A percentile compares a stretch with the other conserved stretches of the same genome.
Evolutionary conservation across 2,329 filamentous ascomycete genomes (phyloP).

Genomic region (Tolypocladium cylindrosporum): DNA sequence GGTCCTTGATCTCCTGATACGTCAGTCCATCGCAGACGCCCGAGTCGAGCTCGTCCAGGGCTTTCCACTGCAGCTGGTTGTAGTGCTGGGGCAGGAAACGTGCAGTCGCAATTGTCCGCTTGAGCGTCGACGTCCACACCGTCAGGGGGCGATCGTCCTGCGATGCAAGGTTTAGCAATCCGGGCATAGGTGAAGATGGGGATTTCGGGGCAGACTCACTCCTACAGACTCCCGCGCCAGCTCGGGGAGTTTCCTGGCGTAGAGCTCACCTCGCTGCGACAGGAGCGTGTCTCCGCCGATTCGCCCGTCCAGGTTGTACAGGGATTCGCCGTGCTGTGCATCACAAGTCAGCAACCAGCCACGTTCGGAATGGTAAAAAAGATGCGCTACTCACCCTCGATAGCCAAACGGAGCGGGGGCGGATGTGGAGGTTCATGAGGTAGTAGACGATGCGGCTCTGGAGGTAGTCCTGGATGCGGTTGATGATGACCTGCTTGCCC

Average conservation of each 20-base stretch:
- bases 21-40: slow-evolving; percentile 95
- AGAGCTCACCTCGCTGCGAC: slow-evolving; percentile 77
- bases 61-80: slow-evolving; percentile 97
- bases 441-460: slow-evolving; percentile 97
- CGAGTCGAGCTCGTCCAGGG: slow-evolving; percentile 90
- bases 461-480: slow-evolving; percentile 91
- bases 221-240: slow-evolving; percentile 80
- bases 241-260: slow-evolving; percentile 74
- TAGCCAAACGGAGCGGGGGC: slow-evolving; percentile 90
- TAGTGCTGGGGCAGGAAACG: slow-evolving; percentile 71
- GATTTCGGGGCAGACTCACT: slow-evolving; percentile 38
- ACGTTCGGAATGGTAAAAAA: neutral
- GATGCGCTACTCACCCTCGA: slow-evolving; percentile 57
- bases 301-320: slow-evolving; percentile 80
- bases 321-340: slow-evolving; percentile 77
- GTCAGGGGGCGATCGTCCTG: slow-evolving; percentile 51
- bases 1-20: slow-evolving; percentile 86
- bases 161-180: neutral
- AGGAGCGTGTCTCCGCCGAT: slow-evolving; percentile 89
- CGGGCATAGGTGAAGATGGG: neutral
- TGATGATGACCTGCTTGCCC: slow-evolving; percentile 93
- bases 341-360: neutral
- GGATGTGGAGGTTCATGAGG: slow-evolving; percentile 96
- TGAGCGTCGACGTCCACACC: slow-evolving; percentile 54
- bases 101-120: slow-evolving; percentile 84